phyloP scores from a whole-genome alignment of 1,284 basidiomycete species.

The Austroboletus novae-zelandiae region DNA sequence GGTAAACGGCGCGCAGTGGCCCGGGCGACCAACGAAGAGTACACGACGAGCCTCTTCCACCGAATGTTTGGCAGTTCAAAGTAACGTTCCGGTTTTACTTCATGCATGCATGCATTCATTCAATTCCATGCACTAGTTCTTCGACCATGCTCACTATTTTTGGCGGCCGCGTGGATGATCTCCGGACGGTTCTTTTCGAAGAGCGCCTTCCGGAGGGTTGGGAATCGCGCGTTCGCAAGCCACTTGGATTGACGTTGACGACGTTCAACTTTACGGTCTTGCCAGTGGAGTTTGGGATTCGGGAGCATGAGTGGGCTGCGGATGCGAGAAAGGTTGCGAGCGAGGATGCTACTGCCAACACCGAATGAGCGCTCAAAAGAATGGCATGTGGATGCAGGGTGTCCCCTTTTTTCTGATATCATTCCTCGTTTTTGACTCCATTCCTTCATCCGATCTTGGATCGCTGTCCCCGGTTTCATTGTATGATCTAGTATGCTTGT shows the following conservation, averaged over 20 bases:
- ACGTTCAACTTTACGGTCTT: slow-evolving; percentile 56
- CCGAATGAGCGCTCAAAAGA: too few species aligned
- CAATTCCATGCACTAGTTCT: slow-evolving; percentile 14
- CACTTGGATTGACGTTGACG: slow-evolving; percentile 56
- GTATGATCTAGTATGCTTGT: neutral
- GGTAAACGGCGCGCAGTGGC: slow-evolving; percentile 60
- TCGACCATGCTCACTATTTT: slow-evolving; percentile 46
- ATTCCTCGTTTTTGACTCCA: neutral
- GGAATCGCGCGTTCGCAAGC: slow-evolving; percentile 57
- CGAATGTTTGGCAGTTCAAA: slow-evolving; percentile 65
- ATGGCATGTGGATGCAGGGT: neutral
- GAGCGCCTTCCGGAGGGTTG: slow-evolving; percentile 68
- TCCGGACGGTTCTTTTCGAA: slow-evolving; percentile 55
- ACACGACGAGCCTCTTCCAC: slow-evolving; percentile 47
- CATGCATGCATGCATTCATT: neutral
- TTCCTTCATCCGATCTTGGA: neutral
- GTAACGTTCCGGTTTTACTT: slow-evolving; percentile 32
- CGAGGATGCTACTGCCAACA: too few species aligned
- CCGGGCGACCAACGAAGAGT: slow-evolving; percentile 52
- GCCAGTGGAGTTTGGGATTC: slow-evolving; percentile 49
- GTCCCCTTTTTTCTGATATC: neutral
- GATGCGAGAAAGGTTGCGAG: slow-evolving; percentile 4
- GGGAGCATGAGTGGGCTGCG: slow-evolving; percentile 32
- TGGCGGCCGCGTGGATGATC: slow-evolving; percentile 57
- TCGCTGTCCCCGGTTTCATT: neutral